phyloP scores from a whole-genome alignment of 1,139 yeast genomes.

The Scheffersomyces parashehatae region DNA sequence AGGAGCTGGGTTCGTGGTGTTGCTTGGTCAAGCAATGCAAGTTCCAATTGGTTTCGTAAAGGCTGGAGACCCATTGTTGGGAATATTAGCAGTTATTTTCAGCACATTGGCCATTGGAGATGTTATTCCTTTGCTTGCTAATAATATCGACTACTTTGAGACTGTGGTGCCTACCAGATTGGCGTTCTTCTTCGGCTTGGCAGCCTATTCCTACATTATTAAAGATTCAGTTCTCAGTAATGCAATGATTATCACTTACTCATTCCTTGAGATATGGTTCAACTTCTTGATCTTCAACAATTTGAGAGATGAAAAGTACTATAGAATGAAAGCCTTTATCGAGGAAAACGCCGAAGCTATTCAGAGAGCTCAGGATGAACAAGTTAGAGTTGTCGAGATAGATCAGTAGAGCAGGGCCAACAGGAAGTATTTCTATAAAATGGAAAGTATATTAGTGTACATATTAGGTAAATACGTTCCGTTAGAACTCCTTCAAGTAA shows the following conservation, averaged over 20 bases:
- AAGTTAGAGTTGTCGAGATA: constrained; percentile 27
- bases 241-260: constrained; percentile 59
- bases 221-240: constrained; percentile 52
- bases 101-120: constrained; percentile 50
- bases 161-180: constrained; percentile 70
- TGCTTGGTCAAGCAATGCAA: constrained; percentile 57
- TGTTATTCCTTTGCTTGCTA: constrained; percentile 58
- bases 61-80: constrained; percentile 51
- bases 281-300: constrained; percentile 64
- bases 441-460: not conserved
- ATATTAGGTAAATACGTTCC: not conserved
- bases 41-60: constrained; percentile 34
- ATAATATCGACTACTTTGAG: constrained; percentile 60
- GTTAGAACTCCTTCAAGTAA: constrained; percentile 4
- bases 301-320: constrained; percentile 61
- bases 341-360: constrained; percentile 38
- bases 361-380: constrained; percentile 28
- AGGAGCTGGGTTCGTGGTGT: constrained; percentile 50
- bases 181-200: constrained; percentile 52
- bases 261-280: constrained; percentile 73
- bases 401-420: constrained; percentile 9
- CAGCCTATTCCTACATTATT: constrained; percentile 44
- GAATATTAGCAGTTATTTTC: constrained; percentile 49
- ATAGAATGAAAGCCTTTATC: constrained; percentile 39
- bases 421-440: not conserved